Evolutionary conservation across 148 eudicot genomes (phyloP).

Genomic region (Vaccinium myrtillus): DNA sequence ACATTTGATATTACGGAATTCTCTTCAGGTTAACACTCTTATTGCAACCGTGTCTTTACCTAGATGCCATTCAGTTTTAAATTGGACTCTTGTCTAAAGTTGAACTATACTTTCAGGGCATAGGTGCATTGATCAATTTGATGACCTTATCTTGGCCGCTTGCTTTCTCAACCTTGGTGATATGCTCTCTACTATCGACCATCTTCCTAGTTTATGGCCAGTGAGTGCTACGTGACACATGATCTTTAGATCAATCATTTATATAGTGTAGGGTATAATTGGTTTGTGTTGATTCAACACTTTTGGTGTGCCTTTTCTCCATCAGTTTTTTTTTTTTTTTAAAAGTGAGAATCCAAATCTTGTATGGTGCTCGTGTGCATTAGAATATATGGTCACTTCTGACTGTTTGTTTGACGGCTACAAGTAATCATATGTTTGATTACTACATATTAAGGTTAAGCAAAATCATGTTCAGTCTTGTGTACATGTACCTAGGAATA

Average conservation of each 20-base stretch:
- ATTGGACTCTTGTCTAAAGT: neutral
- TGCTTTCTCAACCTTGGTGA: constrained; percentile 42
- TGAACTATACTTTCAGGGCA: constrained; percentile 37
- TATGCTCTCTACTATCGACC: constrained; percentile 43
- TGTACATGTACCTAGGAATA: neutral
- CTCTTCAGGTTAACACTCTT: constrained; percentile 35
- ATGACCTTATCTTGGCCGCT: constrained; percentile 50
- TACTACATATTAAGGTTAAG: neutral
- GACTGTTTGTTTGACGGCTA: neutral
- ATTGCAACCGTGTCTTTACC: neutral
- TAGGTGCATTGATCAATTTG: constrained; percentile 51
- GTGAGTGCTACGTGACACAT: constrained; percentile 22
- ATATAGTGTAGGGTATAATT: neutral
- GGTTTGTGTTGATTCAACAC: neutral
- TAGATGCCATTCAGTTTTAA: neutral
- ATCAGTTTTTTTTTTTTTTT: neutral
- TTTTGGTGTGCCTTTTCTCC: neutral
- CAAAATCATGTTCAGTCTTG: neutral
- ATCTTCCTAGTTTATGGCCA: constrained; percentile 45
- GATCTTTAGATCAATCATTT: neutral
- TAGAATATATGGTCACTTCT: neutral
- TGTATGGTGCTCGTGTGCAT: neutral
- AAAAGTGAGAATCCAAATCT: neutral
- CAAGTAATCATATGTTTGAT: neutral
- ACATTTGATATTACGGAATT: constrained; percentile 44